These are phyloP conservation scores for Arthrobotrys conoides DNA, from an alignment of 2,329 filamentous ascomycete genomes.

Conservation along the genomic window DNA sequence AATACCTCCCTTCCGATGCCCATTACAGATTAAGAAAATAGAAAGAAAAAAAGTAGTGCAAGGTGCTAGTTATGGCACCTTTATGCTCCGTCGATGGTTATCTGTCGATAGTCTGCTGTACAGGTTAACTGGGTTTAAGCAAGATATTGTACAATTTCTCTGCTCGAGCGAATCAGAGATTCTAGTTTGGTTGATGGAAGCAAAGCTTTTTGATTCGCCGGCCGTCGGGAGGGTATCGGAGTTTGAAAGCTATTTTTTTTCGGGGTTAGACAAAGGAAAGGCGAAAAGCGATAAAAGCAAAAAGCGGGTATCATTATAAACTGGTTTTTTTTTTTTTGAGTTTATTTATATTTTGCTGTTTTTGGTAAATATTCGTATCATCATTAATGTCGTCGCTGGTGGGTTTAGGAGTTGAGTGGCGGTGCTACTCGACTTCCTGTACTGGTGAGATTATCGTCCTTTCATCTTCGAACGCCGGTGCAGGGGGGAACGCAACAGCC, in stretches of 20 bases:
- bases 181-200: conserved; percentile 19
- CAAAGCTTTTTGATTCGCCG: conserved; percentile 18
- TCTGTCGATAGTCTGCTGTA: conserved; percentile 24
- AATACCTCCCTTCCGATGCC: conserved; percentile 14
- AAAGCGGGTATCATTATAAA: conserved; percentile 54
- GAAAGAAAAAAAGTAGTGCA: conserved; percentile 2
- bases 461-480: conserved; percentile 32
- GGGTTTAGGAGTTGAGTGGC: not conserved
- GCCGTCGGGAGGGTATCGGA: conserved; percentile 8
- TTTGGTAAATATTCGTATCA: conserved; percentile 21
- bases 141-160: conserved; percentile 40
- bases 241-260: conserved; percentile 10
- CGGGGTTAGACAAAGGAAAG: conserved; percentile 11
- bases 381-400: conserved; percentile 25
- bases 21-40: conserved; percentile 25
- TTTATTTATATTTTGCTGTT: conserved; percentile 31
- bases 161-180: conserved; percentile 1
- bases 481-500: conserved; percentile 39
- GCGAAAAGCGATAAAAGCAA: not conserved
- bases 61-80: not conserved
- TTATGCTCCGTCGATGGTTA: conserved; percentile 6
- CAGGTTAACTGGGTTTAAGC: conserved; percentile 12
- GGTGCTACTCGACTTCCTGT: conserved; percentile 37
- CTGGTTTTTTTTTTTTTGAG: conserved; percentile 32
- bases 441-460: conserved; percentile 45